Percentiles rank a stretch among this genome's conserved stretches.
Evolutionary conservation across 2,329 filamentous ascomycete species (phyloP).

Genomic region (Cladosporium sp.): DNA sequence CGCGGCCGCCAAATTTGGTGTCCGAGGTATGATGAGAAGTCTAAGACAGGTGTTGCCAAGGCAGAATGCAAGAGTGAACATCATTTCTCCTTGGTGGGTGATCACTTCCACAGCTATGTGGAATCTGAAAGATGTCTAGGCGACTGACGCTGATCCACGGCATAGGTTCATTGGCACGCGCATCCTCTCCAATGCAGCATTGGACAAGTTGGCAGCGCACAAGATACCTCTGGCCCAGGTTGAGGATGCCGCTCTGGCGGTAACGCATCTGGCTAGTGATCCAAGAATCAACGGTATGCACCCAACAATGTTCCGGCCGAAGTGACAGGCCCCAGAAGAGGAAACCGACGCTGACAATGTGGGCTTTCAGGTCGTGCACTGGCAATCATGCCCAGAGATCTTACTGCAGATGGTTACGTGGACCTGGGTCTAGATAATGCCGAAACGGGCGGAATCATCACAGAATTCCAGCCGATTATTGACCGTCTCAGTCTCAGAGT

Average conservation of each 20-base stretch:
- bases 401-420: slow-evolving; percentile 24
- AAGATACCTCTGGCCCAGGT: slow-evolving; percentile 27
- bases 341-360: background rate
- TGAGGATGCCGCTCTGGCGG: slow-evolving; percentile 28
- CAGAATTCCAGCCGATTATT: background rate
- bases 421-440: slow-evolving; percentile 26
- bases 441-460: background rate
- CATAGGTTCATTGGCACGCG: slow-evolving; percentile 29
- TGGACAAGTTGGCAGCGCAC: slow-evolving; percentile 20
- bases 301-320: background rate
- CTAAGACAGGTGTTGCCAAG: slow-evolving; percentile 40
- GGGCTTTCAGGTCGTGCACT: slow-evolving; percentile 27
- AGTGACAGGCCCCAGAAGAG: background rate
- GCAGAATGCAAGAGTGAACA: slow-evolving; percentile 50
- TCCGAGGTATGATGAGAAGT: slow-evolving; percentile 46
- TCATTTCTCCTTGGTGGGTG: slow-evolving; percentile 35
- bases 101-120: background rate
- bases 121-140: background rate
- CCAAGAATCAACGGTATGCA: slow-evolving; percentile 26
- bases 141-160: background rate
- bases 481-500: background rate
- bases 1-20: slow-evolving; percentile 47
- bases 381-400: slow-evolving; percentile 24
- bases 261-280: slow-evolving; percentile 29
- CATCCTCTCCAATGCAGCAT: slow-evolving; percentile 26